Base-by-base conservation (phyloP, 495 filamentous ascomycete species). In the Xylaria flabelliformis region DNA sequence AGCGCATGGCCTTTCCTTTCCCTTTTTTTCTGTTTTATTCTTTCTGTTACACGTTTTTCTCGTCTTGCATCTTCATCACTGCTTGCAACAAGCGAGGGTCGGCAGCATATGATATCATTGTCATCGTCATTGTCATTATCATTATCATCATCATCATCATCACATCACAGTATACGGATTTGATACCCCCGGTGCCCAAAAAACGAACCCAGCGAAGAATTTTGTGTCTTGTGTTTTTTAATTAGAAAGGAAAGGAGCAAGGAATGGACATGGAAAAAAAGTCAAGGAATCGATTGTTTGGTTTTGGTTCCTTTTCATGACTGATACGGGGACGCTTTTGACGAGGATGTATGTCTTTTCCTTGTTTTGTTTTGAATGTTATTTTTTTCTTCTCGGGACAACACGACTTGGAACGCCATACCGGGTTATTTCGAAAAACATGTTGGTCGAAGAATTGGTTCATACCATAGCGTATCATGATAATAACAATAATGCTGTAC, bases 81-180 rank as follows among this genome's bases (percentile, higher is more conserved):
- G 50, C 65, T 56, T 67, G 44, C 36, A 67, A 67, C 50, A 67
- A 66, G 65, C 65, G 65, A 67, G 50, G 65, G 36, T 67, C 21
- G 65, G 50, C 21, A 66, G 44, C 44, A 51, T 51, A 56, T 67
- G 36, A 67, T 67, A 13, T 36, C 64, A 66, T 50, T 46, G 51
- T 41, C 48, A 55, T 64, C 36, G 17, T 64, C 61, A 44, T 29
- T 29, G 26, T 29, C 26, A 29, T 29, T 29, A 2, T 29, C 39
- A 64, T 64, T 36, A 63, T 36, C 34, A 39, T 39, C 56, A 13
- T 42, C 39, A 42, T 29, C 26, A 29, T 29, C 39, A 42, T 42
- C 39, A 36, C 42, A 64, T 44, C 48, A 67, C 32, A 67, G 50
- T 56, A 67, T 51, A 67, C 65, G 65, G 65, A 39, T 5, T 56